phyloP scores from a whole-genome alignment of 306 rosid genomes.

The Dicorynia guianensis region DNA sequence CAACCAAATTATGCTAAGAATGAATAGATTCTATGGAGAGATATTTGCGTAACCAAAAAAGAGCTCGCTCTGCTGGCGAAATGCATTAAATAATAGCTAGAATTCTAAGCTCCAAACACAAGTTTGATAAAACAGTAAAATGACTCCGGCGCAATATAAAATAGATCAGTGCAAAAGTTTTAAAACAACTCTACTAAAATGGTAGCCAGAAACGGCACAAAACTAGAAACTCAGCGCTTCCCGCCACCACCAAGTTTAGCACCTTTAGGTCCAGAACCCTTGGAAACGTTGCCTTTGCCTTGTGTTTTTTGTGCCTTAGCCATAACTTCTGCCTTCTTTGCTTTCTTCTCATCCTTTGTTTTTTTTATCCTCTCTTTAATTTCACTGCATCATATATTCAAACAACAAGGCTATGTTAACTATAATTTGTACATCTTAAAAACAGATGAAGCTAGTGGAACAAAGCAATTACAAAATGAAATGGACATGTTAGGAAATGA shows the following conservation, averaged over 20 bases:
- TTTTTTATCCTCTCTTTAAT: constrained; percentile 75
- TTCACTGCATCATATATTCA: constrained; percentile 50
- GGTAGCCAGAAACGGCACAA: constrained; percentile 6
- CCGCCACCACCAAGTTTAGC: constrained; percentile 78
- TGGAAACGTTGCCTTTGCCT: constrained; percentile 53
- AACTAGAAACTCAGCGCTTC: constrained; percentile 55
- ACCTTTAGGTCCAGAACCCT: constrained; percentile 70
- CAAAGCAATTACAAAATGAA: not conserved
- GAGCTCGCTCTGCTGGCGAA: not conserved
- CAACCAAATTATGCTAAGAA: too few species aligned
- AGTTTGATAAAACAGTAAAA: constrained; percentile 26
- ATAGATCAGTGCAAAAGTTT: constrained; percentile 42
- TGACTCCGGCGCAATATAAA: constrained; percentile 20
- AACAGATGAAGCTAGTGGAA: not conserved
- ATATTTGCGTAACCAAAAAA: not conserved
- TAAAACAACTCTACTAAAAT: constrained; percentile 32
- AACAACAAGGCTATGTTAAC: not conserved
- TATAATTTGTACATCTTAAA: not conserved
- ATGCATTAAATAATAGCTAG: constrained; percentile 2
- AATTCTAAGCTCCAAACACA: constrained; percentile 34
- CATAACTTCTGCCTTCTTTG: constrained; percentile 66
- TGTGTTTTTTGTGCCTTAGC: constrained; percentile 57
- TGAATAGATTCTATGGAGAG: not conserved
- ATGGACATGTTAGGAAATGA: not conserved
- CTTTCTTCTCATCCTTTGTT: constrained; percentile 75